Base-by-base conservation (phyloP, 306 rosid genomes). In the Senna siamea region DNA sequence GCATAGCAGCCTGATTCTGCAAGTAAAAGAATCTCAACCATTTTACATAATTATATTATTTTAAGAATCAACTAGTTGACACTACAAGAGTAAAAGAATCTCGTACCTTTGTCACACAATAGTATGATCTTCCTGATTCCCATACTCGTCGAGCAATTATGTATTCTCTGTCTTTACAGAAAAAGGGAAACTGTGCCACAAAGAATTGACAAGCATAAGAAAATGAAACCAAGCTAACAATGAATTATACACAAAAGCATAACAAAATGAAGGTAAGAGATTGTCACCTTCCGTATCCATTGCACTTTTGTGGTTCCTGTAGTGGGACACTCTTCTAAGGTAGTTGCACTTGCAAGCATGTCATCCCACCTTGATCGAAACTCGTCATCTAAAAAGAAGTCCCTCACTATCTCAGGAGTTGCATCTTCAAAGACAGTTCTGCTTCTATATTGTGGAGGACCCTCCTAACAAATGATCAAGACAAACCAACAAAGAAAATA, bases 111-210 rank as follows among this genome's bases (percentile, higher is more conserved):
- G 93, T 89, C 57, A 89, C 81, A 13, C 89, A 89, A 73, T 89
- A 89, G 69, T 86, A 89, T 9, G 82, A 30, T 68, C 93, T 76
- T 73, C 91, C 89, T 0, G 85, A 82, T 71, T 86, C 89, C 89
- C 89, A 89, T 26, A 89, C 85, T 74, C 89, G 76, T 14, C 91
- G 85, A 64, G 89, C 91, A 72, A 89, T 86, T 62, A 89, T 69
- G 73, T 89, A 89, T 17, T 89, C 91, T 79, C 91, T 86, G 75
- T 89, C 89, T 77, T 86, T 89, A 57, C 88, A 86, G 82, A 89
- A 89, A 58, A 89, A 82, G 0, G 93, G 93, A 41, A 86, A 89
- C 91, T 89, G 93, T 56, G 52, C 20, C 79, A 80, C 58, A 76
- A 60, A 57, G n/a, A 75, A 64, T 76, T n/a, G 74, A 6, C 34